Evolutionary conservation across 495 filamentous ascomycete genomes (phyloP).

Genomic region (Aspergillus cavernicola): DNA sequence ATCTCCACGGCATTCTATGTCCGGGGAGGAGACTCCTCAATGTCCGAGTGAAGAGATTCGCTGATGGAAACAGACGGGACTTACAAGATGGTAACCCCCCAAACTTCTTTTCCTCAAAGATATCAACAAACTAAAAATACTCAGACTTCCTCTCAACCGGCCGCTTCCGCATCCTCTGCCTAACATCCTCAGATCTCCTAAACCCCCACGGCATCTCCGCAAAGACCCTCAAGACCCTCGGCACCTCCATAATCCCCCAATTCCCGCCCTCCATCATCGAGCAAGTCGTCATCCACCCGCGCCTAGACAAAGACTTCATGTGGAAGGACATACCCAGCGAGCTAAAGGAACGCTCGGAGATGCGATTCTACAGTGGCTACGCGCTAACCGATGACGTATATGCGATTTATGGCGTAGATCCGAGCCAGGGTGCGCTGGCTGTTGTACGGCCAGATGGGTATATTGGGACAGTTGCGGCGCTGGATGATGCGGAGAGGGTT

Average conservation of each 20-base stretch:
- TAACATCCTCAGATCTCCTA: constrained; percentile 37
- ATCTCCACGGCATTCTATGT: constrained; percentile 39
- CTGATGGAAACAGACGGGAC: constrained; percentile 42
- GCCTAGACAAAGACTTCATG: constrained; percentile 45
- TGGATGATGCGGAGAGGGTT: constrained; percentile 50
- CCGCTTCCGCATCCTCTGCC: constrained; percentile 44
- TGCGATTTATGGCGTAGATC: constrained; percentile 58
- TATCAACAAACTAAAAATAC: neutral
- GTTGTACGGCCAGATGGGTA: constrained; percentile 65
- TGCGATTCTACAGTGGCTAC: constrained; percentile 60
- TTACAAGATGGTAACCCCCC: constrained; percentile 43
- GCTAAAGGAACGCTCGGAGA: constrained; percentile 54
- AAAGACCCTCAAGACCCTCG: constrained; percentile 32
- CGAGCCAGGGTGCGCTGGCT: constrained; percentile 55
- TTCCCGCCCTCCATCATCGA: constrained; percentile 50
- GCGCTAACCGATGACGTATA: constrained; percentile 64
- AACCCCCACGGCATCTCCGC: constrained; percentile 25
- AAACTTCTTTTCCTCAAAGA: neutral
- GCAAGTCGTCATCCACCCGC: constrained; percentile 58
- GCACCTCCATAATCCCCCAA: constrained; percentile 36
- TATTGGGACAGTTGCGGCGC: constrained; percentile 53
- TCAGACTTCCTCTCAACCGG: constrained; percentile 41
- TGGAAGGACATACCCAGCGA: constrained; percentile 56
- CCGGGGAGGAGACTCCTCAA: constrained; percentile 33
- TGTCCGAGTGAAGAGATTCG: constrained; percentile 38